Evolutionary conservation across 768 basidiomycete species (phyloP), one percentile per base, ranked within the genome.

Genomic region (Coprinopsis sp.): DNA sequence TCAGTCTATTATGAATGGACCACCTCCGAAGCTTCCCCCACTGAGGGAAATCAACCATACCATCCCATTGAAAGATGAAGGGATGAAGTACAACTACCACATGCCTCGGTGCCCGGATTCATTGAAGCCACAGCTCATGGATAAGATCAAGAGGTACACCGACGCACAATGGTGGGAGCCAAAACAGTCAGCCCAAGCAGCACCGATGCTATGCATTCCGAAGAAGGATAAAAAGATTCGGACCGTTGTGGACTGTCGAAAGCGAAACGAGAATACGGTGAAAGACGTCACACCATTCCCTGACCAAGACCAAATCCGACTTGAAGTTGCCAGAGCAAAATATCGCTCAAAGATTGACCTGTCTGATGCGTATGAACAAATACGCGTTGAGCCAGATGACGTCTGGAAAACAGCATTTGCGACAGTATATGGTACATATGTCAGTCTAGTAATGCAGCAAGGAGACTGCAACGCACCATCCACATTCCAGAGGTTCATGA

Each of bases 401-500:
- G 53, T 74, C 0, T 33, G 29, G 1, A 62, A 67, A 0, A 67
- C 64, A 0, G 62, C 66, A 0, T 70, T 77, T 1, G 56, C 67
- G 0, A 76, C 67, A 0, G 56, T 63, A 0, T 55, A 58, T 27
- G 71, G 74, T 0, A 71, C 66, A 0, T 70, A 66, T 47, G 25
- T 68, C 1, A 72, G 70, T 19, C 46, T 55, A 3, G 66, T 69
- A 1, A 67, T 72, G 64, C 76, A 70, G 46, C 66, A 69, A 33
- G 72, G 71, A 0, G 66, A 77, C 42, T 71, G 69, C 37, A 76
- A 78, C 50, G 66, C 68, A 0, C 72, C 69, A 0, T 58, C 70
- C 0, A 78, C 73, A 0, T 78, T 73, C 44, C 76, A 78, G 44
- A 30, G 63, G 0, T 50, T 77, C 0, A 74, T 76, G 67, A 73